Percentiles rank a stretch among this genome's conserved stretches.
phyloP scores from a whole-genome alignment of 2,329 filamentous ascomycete genomes.

The Waltergamsia citrina region DNA sequence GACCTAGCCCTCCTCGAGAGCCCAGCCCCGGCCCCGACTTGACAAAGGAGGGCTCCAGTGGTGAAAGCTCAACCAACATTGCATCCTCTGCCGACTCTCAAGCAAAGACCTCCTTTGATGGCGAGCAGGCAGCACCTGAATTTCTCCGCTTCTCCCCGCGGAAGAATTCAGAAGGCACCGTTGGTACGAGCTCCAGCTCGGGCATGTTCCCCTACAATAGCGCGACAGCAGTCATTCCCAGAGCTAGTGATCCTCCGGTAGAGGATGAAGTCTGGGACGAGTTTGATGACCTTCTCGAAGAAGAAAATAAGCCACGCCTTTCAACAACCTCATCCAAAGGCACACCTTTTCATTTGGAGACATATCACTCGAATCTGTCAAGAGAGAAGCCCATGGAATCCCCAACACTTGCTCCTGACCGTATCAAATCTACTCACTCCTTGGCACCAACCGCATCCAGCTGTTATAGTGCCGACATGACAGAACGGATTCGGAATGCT shows the following conservation, averaged over 20 bases:
- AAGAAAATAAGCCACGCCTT: slow-evolving; percentile 37
- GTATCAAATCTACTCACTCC: slow-evolving; percentile 20
- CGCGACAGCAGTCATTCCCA: slow-evolving; percentile 58
- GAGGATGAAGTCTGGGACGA: slow-evolving; percentile 94
- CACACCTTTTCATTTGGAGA: slow-evolving; percentile 46
- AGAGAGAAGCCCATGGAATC: slow-evolving; percentile 33
- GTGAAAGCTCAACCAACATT: slow-evolving; percentile 18
- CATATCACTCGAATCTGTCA: slow-evolving; percentile 26
- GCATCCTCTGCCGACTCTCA: slow-evolving; percentile 17
- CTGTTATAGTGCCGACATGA: slow-evolving; percentile 45
- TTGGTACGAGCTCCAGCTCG: slow-evolving; percentile 47
- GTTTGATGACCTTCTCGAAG: slow-evolving; percentile 80
- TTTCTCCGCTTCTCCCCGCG: slow-evolving; percentile 67
- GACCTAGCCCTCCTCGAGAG: slow-evolving; percentile 20
- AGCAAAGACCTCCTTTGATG: neutral
- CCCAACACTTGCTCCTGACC: slow-evolving; percentile 29
- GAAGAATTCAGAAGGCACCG: slow-evolving; percentile 58
- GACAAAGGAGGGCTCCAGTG: slow-evolving; percentile 22
- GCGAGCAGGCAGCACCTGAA: slow-evolving; percentile 32
- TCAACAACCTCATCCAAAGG: slow-evolving; percentile 49
- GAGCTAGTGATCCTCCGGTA: slow-evolving; percentile 48
- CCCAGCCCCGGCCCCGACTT: slow-evolving; percentile 24
- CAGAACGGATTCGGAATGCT: slow-evolving; percentile 38
- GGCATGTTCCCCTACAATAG: slow-evolving; percentile 52
- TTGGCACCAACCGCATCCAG: slow-evolving; percentile 34